Evolutionary conservation across 106 monocot species (phyloP).

Genomic region (Dendrobium chrysotoxum): DNA sequence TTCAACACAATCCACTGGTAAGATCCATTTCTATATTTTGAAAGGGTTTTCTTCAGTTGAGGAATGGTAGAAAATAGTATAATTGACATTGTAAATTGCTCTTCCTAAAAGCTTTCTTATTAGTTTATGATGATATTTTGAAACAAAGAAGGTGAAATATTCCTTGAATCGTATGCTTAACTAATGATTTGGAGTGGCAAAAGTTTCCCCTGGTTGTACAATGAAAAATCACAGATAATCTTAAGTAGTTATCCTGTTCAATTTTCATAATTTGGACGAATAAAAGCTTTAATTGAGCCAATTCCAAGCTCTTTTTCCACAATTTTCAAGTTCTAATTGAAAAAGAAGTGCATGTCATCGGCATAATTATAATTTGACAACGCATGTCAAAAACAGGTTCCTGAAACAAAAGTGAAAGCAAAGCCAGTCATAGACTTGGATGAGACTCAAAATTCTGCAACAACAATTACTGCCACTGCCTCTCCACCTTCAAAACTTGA

Average conservation of each 20-base stretch:
- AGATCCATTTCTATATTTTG: too few relatives aligned
- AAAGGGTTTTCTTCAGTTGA: too few relatives aligned
- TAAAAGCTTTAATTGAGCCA: background rate
- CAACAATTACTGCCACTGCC: slow-evolving; percentile 11
- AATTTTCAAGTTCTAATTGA: background rate
- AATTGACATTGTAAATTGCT: too few relatives aligned
- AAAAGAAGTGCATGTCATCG: background rate
- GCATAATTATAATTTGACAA: slow-evolving; percentile 6
- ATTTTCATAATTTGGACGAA: background rate
- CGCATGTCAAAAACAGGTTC: slow-evolving; percentile 18
- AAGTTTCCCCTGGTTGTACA: background rate
- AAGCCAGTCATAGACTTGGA: slow-evolving; percentile 15
- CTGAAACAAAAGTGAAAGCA: slow-evolving; percentile 28
- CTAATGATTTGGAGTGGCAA: background rate
- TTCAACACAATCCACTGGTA: too few relatives aligned
- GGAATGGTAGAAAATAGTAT: too few relatives aligned
- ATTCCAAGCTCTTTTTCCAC: background rate
- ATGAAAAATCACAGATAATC: background rate
- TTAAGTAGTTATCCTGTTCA: too few relatives aligned
- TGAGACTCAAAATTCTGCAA: slow-evolving; percentile 9
- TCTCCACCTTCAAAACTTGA: slow-evolving; percentile 40
- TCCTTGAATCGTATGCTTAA: background rate
- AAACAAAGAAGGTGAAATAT: background rate
- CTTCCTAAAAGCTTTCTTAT: background rate
- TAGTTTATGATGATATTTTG: background rate